Conservation (phyloP, 73 alveolate genomes). For the Paramecium biaurelia region DNA sequence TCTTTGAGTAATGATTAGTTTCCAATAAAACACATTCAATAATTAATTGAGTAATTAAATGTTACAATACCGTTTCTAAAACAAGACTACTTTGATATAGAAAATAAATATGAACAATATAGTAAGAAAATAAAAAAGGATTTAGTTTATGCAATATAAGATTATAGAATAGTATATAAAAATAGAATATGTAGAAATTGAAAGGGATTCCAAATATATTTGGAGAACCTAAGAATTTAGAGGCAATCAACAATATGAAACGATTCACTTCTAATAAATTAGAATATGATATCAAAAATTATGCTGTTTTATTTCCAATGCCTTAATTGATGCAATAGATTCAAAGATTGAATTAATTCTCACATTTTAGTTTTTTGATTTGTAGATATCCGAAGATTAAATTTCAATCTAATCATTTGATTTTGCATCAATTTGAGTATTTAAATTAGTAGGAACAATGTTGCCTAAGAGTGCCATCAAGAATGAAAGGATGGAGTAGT, state of each 20-base stretch:
- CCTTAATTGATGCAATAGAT: neutral
- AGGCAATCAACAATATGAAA: neutral
- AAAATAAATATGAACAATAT: neutral
- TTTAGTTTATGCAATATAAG: neutral
- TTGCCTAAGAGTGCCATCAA: neutral
- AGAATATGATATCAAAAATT: slow-evolving; percentile 1
- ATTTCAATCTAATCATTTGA: neutral
- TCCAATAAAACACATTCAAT: neutral
- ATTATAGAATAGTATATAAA: neutral
- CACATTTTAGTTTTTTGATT: neutral
- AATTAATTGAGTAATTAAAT: neutral
- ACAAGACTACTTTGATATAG: neutral
- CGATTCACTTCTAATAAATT: slow-evolving; percentile 14
- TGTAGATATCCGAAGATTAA: neutral
- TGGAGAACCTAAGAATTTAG: neutral
- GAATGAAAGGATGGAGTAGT: neutral
- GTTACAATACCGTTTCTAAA: neutral
- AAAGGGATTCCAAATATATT: neutral
- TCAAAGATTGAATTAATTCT: neutral
- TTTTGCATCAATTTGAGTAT: neutral
- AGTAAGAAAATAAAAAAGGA: neutral
- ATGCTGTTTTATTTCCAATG: neutral
- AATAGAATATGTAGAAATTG: neutral
- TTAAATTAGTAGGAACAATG: neutral
- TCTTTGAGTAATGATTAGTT: neutral